Conservation (phyloP, 192 early-diverging fungal species). For the Lunasporangiospora selenospora region DNA sequence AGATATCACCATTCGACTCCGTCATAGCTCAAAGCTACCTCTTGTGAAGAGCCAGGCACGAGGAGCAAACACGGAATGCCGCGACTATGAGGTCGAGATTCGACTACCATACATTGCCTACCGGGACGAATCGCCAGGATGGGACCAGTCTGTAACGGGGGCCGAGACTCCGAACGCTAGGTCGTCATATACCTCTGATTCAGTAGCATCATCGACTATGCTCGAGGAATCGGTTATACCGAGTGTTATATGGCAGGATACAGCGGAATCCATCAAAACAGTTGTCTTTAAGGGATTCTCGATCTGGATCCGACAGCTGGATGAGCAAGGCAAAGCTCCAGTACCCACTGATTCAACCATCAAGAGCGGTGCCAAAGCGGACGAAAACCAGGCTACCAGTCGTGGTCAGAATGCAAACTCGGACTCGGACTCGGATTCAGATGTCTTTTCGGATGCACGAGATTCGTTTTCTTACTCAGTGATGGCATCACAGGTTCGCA, state of each 20-base stretch:
- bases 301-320: constrained; percentile 53
- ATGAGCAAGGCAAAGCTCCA: constrained; percentile 1
- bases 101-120: constrained; percentile 58
- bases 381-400: no score
- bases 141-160: constrained; percentile 36
- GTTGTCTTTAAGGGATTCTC: constrained; percentile 56
- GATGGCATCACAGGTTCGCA: constrained; percentile 13
- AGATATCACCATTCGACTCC: constrained; percentile 57
- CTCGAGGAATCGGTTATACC: constrained; percentile 29
- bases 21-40: constrained; percentile 51
- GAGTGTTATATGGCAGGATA: constrained; percentile 43
- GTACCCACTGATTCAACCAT: neutral
- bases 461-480: constrained; percentile 30
- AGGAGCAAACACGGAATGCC: neutral
- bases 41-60: constrained; percentile 14
- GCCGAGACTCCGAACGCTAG: constrained; percentile 22
- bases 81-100: constrained; percentile 60
- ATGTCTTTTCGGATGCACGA: constrained; percentile 42
- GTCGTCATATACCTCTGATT: constrained; percentile 10
- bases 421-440: constrained; percentile 39
- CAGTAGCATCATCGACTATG: constrained; percentile 16
- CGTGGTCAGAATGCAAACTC: neutral
- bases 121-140: constrained; percentile 65
- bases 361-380: no score
- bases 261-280: constrained; percentile 57